A percentile compares a stretch with the other conserved stretches of the same genome.
phyloP scores from a whole-genome alignment of 495 filamentous ascomycete genomes.

The Xeromyces bisporus region DNA sequence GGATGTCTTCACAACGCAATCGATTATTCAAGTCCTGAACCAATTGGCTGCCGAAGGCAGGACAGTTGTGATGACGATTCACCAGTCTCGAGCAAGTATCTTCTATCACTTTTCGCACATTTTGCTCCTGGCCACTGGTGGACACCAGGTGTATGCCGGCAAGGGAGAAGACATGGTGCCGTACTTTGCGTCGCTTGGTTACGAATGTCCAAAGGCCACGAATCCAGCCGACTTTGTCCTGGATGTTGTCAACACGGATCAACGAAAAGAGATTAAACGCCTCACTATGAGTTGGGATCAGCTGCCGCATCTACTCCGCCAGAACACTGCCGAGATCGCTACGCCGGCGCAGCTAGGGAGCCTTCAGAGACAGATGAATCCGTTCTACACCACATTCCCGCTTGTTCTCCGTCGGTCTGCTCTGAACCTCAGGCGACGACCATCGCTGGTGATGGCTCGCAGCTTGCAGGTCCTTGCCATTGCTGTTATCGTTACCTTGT shows the following conservation, averaged over 20 bases:
- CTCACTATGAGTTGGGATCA: constrained; percentile 33
- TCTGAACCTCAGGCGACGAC: constrained; percentile 52
- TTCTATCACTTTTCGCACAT: constrained; percentile 54
- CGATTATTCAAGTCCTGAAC: constrained; percentile 53
- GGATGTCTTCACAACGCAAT: constrained; percentile 59
- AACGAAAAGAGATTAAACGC: constrained; percentile 43
- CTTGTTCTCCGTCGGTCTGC: constrained; percentile 44
- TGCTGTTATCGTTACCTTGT: constrained; percentile 46
- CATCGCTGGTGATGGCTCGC: constrained; percentile 43
- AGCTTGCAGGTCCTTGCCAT: constrained; percentile 52
- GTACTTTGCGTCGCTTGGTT: constrained; percentile 42
- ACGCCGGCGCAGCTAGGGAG: constrained; percentile 55
- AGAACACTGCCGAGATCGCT: constrained; percentile 26
- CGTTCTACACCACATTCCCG: constrained; percentile 44
- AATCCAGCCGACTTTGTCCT: constrained; percentile 65
- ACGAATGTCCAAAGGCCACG: constrained; percentile 44
- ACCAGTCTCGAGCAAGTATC: constrained; percentile 57
- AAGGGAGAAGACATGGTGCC: constrained; percentile 44
- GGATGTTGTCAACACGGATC: constrained; percentile 56
- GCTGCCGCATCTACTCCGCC: constrained; percentile 9
- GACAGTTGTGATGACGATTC: constrained; percentile 56
- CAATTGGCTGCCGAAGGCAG: constrained; percentile 55
- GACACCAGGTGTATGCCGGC: constrained; percentile 48
- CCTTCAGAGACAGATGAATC: constrained; percentile 40
- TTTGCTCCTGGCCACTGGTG: constrained; percentile 51